phyloP scores from a whole-genome alignment of 106 monocot genomes.

The Acorus gramineus region DNA sequence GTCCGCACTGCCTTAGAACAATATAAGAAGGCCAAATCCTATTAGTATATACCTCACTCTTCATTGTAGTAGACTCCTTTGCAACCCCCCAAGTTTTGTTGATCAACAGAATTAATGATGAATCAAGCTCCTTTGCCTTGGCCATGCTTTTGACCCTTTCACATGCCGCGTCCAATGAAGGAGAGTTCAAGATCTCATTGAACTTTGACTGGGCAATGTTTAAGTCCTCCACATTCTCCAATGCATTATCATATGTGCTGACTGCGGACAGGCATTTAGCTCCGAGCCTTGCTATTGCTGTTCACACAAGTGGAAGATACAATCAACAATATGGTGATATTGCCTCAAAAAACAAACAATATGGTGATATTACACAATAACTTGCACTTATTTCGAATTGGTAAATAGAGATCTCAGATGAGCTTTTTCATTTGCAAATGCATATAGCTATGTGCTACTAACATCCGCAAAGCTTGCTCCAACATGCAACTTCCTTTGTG shows the following conservation, averaged over 20 bases:
- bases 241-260: constrained; percentile 65
- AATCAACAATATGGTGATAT: neutral
- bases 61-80: constrained; percentile 73
- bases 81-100: constrained; percentile 73
- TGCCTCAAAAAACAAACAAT: neutral
- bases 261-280: constrained; percentile 85
- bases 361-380: no score
- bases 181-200: constrained; percentile 74
- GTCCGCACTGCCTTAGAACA: no score
- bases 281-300: constrained; percentile 76
- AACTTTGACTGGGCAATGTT: constrained; percentile 73
- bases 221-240: constrained; percentile 48
- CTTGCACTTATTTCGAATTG: no score
- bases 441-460: no score
- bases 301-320: constrained; percentile 8
- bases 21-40: no score
- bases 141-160: constrained; percentile 74
- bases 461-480: no score
- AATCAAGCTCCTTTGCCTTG: constrained; percentile 91
- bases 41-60: constrained; percentile 47
- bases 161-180: constrained; percentile 67
- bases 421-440: no score
- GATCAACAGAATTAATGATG: constrained; percentile 80
- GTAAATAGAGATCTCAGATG: no score
- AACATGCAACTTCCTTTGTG: no score